Percentiles rank a stretch among this genome's conserved stretches.
Conservation (phyloP, 352 stramenopile species). For the Peronospora tabacina region DNA sequence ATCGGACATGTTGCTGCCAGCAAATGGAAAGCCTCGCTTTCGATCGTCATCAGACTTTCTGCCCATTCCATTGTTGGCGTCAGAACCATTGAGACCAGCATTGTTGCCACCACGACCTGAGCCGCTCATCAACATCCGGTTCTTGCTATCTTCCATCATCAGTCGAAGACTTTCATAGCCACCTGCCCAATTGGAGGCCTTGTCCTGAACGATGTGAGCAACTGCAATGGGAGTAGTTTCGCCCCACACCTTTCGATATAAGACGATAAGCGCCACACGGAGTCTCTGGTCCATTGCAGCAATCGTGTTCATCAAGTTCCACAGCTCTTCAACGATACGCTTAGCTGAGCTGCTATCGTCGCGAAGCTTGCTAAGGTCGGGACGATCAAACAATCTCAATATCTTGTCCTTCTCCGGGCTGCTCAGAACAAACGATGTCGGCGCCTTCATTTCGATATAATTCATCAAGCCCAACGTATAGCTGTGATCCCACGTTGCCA, state of each 20-base stretch:
- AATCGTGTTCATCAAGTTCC: conserved; percentile 65
- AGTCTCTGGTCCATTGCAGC: conserved; percentile 60
- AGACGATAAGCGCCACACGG: conserved; percentile 62
- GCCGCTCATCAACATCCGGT: conserved; percentile 32
- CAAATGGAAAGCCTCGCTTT: conserved; percentile 34
- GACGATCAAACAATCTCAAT: conserved; percentile 47
- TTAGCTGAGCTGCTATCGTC: conserved; percentile 71
- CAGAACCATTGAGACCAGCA: conserved; percentile 7
- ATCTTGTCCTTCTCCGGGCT: conserved; percentile 74
- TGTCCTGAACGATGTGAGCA: conserved; percentile 77
- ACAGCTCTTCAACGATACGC: conserved; percentile 55
- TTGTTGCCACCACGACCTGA: conserved; percentile 16
- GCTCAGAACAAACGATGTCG: conserved; percentile 59
- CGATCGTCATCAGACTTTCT: conserved; percentile 31
- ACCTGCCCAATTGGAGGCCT: conserved; percentile 63
- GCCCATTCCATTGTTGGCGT: conserved; percentile 14
- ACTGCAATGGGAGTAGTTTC: conserved; percentile 75
- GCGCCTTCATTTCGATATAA: conserved; percentile 73
- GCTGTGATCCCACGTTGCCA: conserved; percentile 77
- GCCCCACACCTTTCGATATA: conserved; percentile 77
- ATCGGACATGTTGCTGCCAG: conserved; percentile 25
- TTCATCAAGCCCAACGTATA: conserved; percentile 70
- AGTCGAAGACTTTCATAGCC: conserved; percentile 73
- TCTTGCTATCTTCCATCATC: conserved; percentile 84
- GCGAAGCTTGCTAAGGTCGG: conserved; percentile 52